Conservation (phyloP, 345 rosid species). For the Arabidopsis arenosa region DNA sequence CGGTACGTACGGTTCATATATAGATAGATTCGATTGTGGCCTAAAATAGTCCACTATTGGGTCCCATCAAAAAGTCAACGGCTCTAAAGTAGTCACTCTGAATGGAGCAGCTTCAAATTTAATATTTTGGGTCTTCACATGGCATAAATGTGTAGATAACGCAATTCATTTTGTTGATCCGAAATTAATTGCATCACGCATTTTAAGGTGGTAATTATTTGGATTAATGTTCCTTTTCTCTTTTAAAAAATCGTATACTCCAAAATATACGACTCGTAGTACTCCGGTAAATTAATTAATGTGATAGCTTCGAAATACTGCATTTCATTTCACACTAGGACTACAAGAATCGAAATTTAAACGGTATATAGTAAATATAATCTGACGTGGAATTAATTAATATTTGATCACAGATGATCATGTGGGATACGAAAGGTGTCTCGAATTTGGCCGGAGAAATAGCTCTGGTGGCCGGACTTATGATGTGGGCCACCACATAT, state of each 20-base stretch:
- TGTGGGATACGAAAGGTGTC: slow-evolving; percentile 51
- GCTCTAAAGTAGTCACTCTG: slow-evolving; percentile 2
- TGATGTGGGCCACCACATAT: slow-evolving; percentile 72
- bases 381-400: not conserved
- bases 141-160: slow-evolving; percentile 3
- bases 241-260: not conserved
- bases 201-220: slow-evolving; percentile 11
- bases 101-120: slow-evolving; percentile 24
- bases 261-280: slow-evolving; percentile 2
- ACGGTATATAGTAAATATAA: not conserved
- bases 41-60: slow-evolving; percentile 1
- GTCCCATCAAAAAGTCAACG: slow-evolving; percentile 27
- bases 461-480: slow-evolving; percentile 60
- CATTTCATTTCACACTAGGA: not conserved
- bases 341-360: not conserved
- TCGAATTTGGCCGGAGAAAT: slow-evolving; percentile 80
- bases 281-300: not conserved
- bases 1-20: not conserved
- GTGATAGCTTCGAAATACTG: not conserved
- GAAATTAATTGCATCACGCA: slow-evolving; percentile 9
- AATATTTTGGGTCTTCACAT: not conserved
- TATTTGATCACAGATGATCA: slow-evolving; percentile 48
- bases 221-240: slow-evolving; percentile 1
- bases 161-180: slow-evolving; percentile 12
- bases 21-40: slow-evolving; percentile 3